Percentiles rank a stretch among this genome's conserved stretches.
phyloP scores from a whole-genome alignment of 805 yeast species.

The Danielia oregonensis region DNA sequence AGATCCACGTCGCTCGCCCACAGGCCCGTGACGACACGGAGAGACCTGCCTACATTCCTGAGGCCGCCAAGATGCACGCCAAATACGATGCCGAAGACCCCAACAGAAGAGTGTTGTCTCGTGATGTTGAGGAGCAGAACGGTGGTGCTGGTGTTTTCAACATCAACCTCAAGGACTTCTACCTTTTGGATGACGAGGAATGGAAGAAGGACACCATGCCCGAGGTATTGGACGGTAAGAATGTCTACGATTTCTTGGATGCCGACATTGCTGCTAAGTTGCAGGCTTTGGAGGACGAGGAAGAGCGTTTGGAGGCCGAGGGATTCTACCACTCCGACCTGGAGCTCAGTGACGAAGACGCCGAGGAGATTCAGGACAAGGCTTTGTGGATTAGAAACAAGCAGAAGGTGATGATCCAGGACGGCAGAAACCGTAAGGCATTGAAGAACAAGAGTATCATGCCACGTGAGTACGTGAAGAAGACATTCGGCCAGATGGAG shows the following conservation, averaged over 20 bases:
- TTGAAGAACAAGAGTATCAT: slow-evolving; percentile 81
- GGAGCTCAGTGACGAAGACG: slow-evolving; percentile 52
- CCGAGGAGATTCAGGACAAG: slow-evolving; percentile 62
- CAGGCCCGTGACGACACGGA: slow-evolving; percentile 80
- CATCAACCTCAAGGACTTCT: slow-evolving; percentile 88
- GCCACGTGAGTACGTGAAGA: slow-evolving; percentile 86
- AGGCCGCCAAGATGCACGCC: slow-evolving; percentile 52
- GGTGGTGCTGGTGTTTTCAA: slow-evolving; percentile 99
- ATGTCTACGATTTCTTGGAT: slow-evolving; percentile 95
- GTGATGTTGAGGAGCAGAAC: slow-evolving; percentile 88
- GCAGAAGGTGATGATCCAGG: slow-evolving; percentile 89
- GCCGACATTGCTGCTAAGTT: slow-evolving; percentile 92
- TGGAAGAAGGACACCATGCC: slow-evolving; percentile 99
- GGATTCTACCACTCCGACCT: slow-evolving; percentile 94
- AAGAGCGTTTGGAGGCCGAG: slow-evolving; percentile 86
- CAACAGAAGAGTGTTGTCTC: slow-evolving; percentile 72
- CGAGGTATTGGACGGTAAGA: slow-evolving; percentile 91
- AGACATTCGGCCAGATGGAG: slow-evolving; percentile 76
- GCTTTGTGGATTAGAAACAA: slow-evolving; percentile 95
- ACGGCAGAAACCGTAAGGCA: slow-evolving; percentile 81
- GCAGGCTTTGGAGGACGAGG: slow-evolving; percentile 95
- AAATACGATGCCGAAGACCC: slow-evolving; percentile 81
- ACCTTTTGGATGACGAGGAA: slow-evolving; percentile 88
- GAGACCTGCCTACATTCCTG: slow-evolving; percentile 82
- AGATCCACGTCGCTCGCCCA: slow-evolving; percentile 93